Evolutionary conservation across 805 yeast species (phyloP).

Genomic region (Zygosaccharomyces siamensis): DNA sequence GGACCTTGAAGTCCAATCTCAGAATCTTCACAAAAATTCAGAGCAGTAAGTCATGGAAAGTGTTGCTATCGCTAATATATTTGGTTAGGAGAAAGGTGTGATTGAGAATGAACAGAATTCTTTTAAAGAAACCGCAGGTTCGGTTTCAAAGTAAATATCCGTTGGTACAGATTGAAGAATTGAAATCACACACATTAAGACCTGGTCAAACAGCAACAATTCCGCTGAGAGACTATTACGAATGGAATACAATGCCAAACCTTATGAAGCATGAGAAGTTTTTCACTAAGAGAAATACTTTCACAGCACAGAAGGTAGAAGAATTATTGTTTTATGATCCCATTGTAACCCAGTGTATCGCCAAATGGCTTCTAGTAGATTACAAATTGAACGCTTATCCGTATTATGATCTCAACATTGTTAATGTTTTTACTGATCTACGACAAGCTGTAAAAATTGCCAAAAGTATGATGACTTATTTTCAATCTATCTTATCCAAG

Average conservation of each 20-base stretch:
- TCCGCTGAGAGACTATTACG: slow-evolving; percentile 18
- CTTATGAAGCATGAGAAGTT: slow-evolving; percentile 19
- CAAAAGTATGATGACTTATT: slow-evolving; percentile 20
- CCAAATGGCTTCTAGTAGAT: slow-evolving; percentile 68
- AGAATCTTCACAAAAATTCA: too few species aligned
- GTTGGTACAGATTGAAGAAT: slow-evolving; percentile 12
- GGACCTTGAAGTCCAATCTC: too few species aligned
- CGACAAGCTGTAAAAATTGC: slow-evolving; percentile 20
- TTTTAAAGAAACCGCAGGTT: slow-evolving; percentile 5
- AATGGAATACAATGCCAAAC: slow-evolving; percentile 13
- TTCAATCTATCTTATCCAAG: slow-evolving; percentile 14
- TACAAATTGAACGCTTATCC: slow-evolving; percentile 66
- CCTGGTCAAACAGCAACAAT: slow-evolving; percentile 9
- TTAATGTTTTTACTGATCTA: slow-evolving; percentile 28
- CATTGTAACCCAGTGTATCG: slow-evolving; percentile 40
- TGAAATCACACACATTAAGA: slow-evolving; percentile 9
- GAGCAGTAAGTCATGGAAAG: not conserved
- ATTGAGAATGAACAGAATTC: slow-evolving; percentile 6
- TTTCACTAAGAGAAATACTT: slow-evolving; percentile 10
- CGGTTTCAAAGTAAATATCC: slow-evolving; percentile 13
- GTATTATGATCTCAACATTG: slow-evolving; percentile 51
- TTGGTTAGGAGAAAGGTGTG: not conserved
- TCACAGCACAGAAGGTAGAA: slow-evolving; percentile 1
- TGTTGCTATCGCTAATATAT: not conserved
- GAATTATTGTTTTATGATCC: slow-evolving; percentile 15